Percentiles rank a stretch among this genome's conserved stretches.
Evolutionary conservation across 306 rosid genomes (phyloP).

Genomic region (Myrica gale): DNA sequence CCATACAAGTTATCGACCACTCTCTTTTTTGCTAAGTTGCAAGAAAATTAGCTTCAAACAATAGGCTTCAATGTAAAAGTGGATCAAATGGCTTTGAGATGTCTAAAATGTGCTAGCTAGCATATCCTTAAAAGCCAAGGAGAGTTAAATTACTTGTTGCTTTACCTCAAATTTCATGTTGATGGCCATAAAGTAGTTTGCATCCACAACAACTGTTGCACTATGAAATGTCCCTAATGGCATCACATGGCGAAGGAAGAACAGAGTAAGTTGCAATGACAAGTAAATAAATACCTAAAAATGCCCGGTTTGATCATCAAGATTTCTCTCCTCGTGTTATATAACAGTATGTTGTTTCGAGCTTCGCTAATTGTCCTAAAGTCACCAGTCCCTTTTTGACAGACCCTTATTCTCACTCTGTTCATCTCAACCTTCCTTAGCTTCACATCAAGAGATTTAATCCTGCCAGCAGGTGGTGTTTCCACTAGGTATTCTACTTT

Average conservation of each 20-base stretch:
- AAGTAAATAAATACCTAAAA: constrained; percentile 43
- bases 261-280: neutral
- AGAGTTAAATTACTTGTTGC: neutral
- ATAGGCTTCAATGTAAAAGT: no score
- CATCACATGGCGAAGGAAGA: neutral
- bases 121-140: no score
- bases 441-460: constrained; percentile 34
- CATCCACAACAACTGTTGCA: constrained; percentile 69
- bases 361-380: constrained; percentile 60
- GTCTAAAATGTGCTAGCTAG: no score
- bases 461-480: neutral
- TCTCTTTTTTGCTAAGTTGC: no score
- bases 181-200: constrained; percentile 59
- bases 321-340: constrained; percentile 47
- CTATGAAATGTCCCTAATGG: constrained; percentile 55
- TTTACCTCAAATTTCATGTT: constrained; percentile 70
- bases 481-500: constrained; percentile 13
- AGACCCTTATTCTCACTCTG: constrained; percentile 41
- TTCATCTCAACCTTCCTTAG: constrained; percentile 50
- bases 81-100: no score
- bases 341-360: constrained; percentile 44
- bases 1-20: no score
- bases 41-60: no score
- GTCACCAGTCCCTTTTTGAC: constrained; percentile 46
- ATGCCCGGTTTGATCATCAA: constrained; percentile 49